Evolutionary conservation across 2,329 filamentous ascomycete genomes (phyloP), one percentile per base, ranked within the genome.

Genomic region (Cadophora malorum): DNA sequence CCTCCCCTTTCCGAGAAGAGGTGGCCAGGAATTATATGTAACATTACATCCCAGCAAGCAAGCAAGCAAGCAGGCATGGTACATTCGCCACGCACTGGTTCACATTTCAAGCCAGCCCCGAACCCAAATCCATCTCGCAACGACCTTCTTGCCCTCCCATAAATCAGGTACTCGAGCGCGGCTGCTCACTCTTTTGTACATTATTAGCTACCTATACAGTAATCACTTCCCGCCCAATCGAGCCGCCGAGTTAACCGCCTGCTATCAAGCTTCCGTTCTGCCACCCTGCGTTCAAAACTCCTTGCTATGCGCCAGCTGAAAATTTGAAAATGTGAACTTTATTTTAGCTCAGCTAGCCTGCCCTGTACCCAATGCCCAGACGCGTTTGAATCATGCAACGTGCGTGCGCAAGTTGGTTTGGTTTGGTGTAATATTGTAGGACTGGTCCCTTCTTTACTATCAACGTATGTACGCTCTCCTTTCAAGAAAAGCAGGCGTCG

Each of bases 401-500:
- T 55, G 28, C 14, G 28, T 55, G 28, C 25, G 52, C 28, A 28
- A 31, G 28, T 6, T 16, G 9, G 3, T n/a, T 49, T 49, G 4
- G 3, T 33, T 33, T n/a, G 28, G 28, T 55, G 52, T 55, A 8
- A 33, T 16, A 16, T 45, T 5, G 41, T 28, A 28, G 28, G 28
- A 28, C 16, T 14, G 4, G 52, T 55, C n/a, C 5, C 6, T n/a
- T 55, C 52, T 9, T 49, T 31, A 31, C 6, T 53, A 16, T 45
- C 2, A 45, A 16, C 12, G 55, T 59, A 25, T 38, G 33, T 38
- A 59, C 12, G 55, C 21, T 38, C 31, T 28, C 14, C 38, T 25
- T 53, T 69, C 70, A 62, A 67, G 53, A 65, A 62, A 60, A 64
- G 41, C 72, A 72, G 45, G 52, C 53, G 45, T 66, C 53, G 65